phyloP scores from a whole-genome alignment of 73 alveolate genomes.

The Symbiodinium natans region DNA sequence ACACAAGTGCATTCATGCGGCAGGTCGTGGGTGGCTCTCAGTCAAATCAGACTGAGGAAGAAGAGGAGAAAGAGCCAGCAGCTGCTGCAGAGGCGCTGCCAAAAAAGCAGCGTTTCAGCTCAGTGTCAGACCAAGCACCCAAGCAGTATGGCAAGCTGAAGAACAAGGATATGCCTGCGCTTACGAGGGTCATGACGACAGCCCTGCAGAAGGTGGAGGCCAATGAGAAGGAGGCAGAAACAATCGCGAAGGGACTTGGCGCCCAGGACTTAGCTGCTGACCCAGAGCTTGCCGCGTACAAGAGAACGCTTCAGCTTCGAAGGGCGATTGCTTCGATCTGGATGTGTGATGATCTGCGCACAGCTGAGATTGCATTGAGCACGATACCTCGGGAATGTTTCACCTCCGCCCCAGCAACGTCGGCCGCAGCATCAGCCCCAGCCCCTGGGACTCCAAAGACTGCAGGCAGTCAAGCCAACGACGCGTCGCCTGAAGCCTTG shows the following conservation, averaged over 20 bases:
- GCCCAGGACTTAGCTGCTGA: neutral
- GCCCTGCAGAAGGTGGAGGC: constrained; percentile 2
- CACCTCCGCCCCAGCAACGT: no score
- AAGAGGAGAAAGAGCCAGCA: neutral
- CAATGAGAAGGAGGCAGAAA: neutral
- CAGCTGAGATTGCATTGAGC: no score
- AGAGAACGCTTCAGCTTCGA: neutral
- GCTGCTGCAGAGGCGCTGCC: neutral
- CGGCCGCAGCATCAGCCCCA: no score
- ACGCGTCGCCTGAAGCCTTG: no score
- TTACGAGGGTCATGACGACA: neutral
- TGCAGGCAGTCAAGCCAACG: no score
- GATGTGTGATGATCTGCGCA: neutral
- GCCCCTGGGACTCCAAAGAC: no score
- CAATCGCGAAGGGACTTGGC: neutral
- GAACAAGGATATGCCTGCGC: constrained; percentile 37
- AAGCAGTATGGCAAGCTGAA: constrained; percentile 50
- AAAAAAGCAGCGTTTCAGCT: neutral
- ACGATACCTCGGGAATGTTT: no score
- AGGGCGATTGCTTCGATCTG: neutral
- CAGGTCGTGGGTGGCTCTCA: neutral
- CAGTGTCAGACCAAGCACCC: constrained; percentile 35
- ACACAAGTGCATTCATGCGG: neutral
- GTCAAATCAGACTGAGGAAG: neutral
- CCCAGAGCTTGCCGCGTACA: neutral